Conservation (phyloP, 805 yeast genomes). For the Wickerhamiella allomyrinae region DNA sequence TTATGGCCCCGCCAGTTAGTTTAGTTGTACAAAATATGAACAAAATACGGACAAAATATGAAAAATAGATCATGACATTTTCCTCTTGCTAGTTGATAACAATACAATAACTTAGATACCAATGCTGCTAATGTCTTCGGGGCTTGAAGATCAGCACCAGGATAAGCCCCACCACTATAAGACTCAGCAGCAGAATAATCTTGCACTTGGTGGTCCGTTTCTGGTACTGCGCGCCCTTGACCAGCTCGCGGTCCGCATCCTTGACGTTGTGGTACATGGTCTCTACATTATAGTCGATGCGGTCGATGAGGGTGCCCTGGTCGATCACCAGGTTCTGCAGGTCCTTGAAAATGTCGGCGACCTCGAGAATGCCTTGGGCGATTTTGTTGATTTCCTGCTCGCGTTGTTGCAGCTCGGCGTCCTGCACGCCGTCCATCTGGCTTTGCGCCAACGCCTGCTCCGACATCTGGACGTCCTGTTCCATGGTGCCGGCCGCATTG, state of each 20-base stretch:
- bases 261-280: constrained; percentile 65
- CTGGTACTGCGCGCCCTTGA: constrained; percentile 67
- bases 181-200: constrained; percentile 55
- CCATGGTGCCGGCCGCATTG: constrained; percentile 21
- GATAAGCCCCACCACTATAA: constrained; percentile 58
- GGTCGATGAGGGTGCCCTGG: constrained; percentile 85
- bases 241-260: constrained; percentile 63
- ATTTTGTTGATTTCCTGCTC: constrained; percentile 81
- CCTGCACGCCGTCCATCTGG: constrained; percentile 20
- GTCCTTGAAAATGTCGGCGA: constrained; percentile 84
- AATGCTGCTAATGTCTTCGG: constrained; percentile 12
- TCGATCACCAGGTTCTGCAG: constrained; percentile 85
- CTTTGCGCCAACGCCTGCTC: constrained; percentile 25
- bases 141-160: constrained; percentile 53
- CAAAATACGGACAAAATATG: not conserved
- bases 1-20: constrained; percentile 6
- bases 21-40: not conserved
- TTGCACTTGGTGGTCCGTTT: constrained; percentile 85
- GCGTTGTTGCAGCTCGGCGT: constrained; percentile 40
- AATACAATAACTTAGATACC: no score
- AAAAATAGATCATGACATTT: no score
- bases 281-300: constrained; percentile 84
- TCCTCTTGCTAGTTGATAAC: constrained; percentile 4
- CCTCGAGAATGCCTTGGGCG: constrained; percentile 89
- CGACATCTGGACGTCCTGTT: constrained; percentile 25